Conservation (phyloP, 2,329 filamentous ascomycete genomes). For the Fusarium falciforme region DNA sequence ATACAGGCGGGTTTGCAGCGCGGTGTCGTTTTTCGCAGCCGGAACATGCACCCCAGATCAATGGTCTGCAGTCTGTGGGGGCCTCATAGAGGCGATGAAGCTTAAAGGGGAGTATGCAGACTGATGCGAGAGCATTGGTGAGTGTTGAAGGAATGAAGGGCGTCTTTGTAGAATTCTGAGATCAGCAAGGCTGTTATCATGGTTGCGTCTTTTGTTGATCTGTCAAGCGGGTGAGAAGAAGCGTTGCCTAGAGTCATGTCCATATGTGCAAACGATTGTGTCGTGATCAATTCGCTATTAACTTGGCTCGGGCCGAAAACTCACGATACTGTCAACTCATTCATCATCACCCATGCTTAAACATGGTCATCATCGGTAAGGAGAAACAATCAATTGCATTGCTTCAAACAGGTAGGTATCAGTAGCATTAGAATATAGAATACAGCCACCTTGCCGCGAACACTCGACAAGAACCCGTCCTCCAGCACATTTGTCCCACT, state of each 20-base stretch:
- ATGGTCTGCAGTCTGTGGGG: background rate
- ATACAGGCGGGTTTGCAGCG: background rate
- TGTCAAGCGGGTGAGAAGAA: background rate
- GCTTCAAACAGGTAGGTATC: conserved; percentile 49
- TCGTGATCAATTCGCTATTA: background rate
- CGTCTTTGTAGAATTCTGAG: background rate
- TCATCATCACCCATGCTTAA: background rate
- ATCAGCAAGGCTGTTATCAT: background rate
- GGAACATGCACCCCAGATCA: conserved; percentile 1
- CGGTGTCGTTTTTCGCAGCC: background rate
- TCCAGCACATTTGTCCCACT: conserved; percentile 45
- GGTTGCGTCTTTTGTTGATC: background rate
- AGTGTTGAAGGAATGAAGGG: background rate
- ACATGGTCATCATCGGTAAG: background rate
- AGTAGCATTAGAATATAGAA: conserved; percentile 50
- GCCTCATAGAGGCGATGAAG: background rate
- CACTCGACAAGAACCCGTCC: conserved; percentile 47
- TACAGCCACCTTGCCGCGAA: conserved; percentile 45
- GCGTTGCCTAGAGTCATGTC: background rate
- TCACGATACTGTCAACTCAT: background rate
- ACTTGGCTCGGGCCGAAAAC: background rate
- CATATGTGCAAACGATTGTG: background rate
- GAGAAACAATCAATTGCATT: conserved; percentile 30
- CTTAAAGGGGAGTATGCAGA: background rate
- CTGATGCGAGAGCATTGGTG: background rate